Conservation (phyloP, 2,329 filamentous ascomycete species). For the Colletotrichum agaves region DNA sequence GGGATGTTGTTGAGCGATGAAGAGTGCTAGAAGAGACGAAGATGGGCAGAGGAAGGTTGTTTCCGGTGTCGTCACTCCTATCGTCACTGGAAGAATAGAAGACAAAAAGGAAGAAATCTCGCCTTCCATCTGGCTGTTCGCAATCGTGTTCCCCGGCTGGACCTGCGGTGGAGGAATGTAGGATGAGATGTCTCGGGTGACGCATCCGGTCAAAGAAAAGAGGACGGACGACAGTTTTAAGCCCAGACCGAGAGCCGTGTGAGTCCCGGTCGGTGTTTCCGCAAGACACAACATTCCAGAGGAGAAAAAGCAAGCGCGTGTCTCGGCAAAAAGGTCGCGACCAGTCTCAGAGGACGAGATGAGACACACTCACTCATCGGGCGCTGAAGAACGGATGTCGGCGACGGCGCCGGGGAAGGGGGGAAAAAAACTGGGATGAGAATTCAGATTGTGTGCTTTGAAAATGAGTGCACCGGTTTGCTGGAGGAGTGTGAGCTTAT, state of each 20-base stretch:
- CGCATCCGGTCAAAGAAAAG: neutral
- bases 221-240: neutral
- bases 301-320: constrained; percentile 7
- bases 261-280: neutral
- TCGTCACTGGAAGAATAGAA: neutral
- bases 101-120: neutral
- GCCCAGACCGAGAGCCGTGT: neutral
- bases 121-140: neutral
- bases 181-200: neutral
- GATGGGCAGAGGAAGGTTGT: constrained; percentile 6
- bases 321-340: constrained; percentile 18
- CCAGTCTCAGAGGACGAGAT: neutral
- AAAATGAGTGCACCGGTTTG: too few relatives aligned
- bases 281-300: constrained; percentile 31
- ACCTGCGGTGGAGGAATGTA: neutral
- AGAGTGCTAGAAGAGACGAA: neutral
- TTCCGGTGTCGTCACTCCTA: neutral
- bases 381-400: constrained; percentile 1
- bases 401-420: neutral
- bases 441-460: too few relatives aligned
- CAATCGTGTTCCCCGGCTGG: neutral
- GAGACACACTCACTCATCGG: constrained; percentile 1
- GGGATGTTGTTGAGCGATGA: neutral
- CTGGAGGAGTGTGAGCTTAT: neutral
- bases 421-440: neutral